Evolutionary conservation across 331 rosid species (phyloP).

Genomic region (Quercus phellos): DNA sequence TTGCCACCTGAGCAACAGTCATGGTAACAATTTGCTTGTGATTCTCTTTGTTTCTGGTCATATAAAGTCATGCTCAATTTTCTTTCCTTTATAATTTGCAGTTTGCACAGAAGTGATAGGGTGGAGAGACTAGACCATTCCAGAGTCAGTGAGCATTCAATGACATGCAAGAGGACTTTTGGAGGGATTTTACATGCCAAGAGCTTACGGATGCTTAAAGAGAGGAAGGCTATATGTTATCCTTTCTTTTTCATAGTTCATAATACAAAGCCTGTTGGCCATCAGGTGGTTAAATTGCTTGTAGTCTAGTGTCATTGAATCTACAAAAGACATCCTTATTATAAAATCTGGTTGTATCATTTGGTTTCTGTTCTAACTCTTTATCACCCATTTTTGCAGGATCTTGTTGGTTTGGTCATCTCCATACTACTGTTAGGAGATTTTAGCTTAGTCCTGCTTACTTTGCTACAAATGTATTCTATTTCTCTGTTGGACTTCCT

Average conservation of each 20-base stretch:
- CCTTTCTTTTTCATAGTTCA: conserved; percentile 58
- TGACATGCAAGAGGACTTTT: conserved; percentile 49
- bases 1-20: conserved; percentile 41
- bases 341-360: conserved; percentile 17
- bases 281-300: conserved; percentile 63
- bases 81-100: conserved; percentile 33
- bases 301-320: background rate
- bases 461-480: conserved; percentile 84
- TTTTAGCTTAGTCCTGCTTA: conserved; percentile 87
- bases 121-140: conserved; percentile 28
- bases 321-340: background rate
- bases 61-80: conserved; percentile 13
- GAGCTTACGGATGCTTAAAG: conserved; percentile 66
- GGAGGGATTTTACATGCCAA: conserved; percentile 59
- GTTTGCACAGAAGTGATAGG: conserved; percentile 30
- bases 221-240: conserved; percentile 51
- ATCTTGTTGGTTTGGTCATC: conserved; percentile 94
- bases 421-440: conserved; percentile 87
- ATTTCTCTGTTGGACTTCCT: conserved; percentile 64
- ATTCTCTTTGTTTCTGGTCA: conserved; percentile 13
- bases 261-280: conserved; percentile 81
- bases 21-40: conserved; percentile 40
- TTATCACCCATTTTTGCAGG: conserved; percentile 48
- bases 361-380: conserved; percentile 13
- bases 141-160: conserved; percentile 44